These are phyloP conservation scores for Backusella tuberculispora DNA, from an alignment of 192 early-diverging fungal species.

Conservation along the genomic window DNA sequence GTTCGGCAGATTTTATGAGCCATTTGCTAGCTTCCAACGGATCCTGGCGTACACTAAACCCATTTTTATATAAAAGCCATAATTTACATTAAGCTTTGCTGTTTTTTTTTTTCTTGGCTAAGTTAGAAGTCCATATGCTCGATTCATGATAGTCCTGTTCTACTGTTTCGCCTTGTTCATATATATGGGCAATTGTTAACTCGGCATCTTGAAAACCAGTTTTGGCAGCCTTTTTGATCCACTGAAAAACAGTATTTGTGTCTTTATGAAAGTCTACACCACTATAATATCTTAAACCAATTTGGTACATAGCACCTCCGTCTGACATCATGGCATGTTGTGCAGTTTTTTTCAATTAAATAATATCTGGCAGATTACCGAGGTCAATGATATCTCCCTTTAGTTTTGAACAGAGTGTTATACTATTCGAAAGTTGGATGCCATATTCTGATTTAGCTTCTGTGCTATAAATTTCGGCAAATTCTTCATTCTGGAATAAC, in stretches of 20 bases:
- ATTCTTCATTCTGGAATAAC: neutral
- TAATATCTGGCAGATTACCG: neutral
- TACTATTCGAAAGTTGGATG: neutral
- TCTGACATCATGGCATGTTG: neutral
- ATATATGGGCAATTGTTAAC: neutral
- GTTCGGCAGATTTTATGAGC: neutral
- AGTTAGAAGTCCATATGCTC: neutral
- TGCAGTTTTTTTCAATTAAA: neutral
- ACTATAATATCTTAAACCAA: neutral
- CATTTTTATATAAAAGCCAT: neutral
- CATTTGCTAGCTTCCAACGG: neutral
- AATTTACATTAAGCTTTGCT: neutral
- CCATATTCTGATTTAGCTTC: neutral
- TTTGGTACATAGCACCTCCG: neutral
- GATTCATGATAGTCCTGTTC: neutral
- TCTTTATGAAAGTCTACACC: neutral
- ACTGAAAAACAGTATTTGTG: neutral
- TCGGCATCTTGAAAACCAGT: neutral
- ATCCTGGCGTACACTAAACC: neutral
- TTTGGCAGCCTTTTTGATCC: neutral
- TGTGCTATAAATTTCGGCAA: neutral
- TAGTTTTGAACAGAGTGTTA: neutral
- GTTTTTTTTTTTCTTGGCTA: neutral
- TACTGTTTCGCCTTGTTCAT: neutral
- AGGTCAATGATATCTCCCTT: neutral